These are phyloP conservation scores for Chaetomium sp. DNA, from an alignment of 2,329 filamentous ascomycete species.

Conservation along the genomic window DNA sequence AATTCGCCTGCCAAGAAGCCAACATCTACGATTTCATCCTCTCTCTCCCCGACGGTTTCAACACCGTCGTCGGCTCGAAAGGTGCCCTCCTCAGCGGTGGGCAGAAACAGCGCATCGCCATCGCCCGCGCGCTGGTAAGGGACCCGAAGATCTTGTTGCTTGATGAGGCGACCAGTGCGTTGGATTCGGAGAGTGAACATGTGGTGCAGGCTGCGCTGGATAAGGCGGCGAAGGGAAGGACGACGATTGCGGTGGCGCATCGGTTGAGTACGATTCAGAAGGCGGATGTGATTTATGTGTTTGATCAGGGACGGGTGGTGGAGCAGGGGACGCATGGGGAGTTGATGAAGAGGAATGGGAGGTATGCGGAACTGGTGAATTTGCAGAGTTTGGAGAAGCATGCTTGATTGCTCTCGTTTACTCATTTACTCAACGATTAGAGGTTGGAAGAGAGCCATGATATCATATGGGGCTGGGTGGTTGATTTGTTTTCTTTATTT, in stretches of 20 bases:
- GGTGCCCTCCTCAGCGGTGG: constrained; percentile 80
- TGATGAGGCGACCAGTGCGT: constrained; percentile 72
- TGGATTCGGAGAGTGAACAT: constrained; percentile 72
- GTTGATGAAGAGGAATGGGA: constrained; percentile 61
- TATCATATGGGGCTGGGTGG: no score
- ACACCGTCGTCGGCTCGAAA: constrained; percentile 80
- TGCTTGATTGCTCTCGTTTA: constrained; percentile 2
- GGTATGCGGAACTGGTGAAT: constrained; percentile 74
- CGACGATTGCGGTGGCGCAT: constrained; percentile 92
- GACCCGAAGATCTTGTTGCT: constrained; percentile 81
- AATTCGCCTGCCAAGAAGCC: constrained; percentile 77
- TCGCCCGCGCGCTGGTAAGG: constrained; percentile 84
- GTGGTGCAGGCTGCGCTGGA: constrained; percentile 77
- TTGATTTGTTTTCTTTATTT: neutral
- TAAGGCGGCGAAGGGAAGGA: constrained; percentile 73
- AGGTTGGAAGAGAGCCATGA: no score
- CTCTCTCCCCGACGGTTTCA: constrained; percentile 77
- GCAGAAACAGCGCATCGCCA: constrained; percentile 91
- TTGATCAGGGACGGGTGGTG: constrained; percentile 80
- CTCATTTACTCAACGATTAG: neutral
- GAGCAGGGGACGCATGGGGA: constrained; percentile 77
- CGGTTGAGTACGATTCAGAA: constrained; percentile 88
- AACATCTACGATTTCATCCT: constrained; percentile 92
- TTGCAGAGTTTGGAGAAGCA: constrained; percentile 68
- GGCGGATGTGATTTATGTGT: constrained; percentile 93